Evolutionary conservation across 169 alveolate genomes (phyloP).

Genomic region (Plasmodium cynomolgi): DNA sequence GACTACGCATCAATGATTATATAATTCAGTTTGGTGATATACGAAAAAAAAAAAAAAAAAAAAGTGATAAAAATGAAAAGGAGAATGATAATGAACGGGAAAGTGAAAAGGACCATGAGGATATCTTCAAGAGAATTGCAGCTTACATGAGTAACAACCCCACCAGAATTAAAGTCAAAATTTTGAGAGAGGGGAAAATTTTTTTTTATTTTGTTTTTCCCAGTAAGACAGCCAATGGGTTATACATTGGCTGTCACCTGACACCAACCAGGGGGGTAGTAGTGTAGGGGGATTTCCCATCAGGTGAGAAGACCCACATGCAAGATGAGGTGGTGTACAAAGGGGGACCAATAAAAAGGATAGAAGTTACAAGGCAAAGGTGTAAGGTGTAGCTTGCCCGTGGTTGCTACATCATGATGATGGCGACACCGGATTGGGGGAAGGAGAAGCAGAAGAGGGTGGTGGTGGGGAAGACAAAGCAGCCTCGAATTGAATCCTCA

Average conservation of each 20-base stretch:
- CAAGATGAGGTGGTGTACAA: background rate
- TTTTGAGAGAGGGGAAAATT: constrained; percentile 29
- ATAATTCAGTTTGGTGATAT: constrained; percentile 44
- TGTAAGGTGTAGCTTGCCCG: background rate
- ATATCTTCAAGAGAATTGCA: constrained; percentile 1
- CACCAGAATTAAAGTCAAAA: constrained; percentile 33
- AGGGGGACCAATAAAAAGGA: background rate
- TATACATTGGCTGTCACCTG: constrained; percentile 62
- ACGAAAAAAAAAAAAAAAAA: background rate
- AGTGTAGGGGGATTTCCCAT: background rate
- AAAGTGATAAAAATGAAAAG: background rate
- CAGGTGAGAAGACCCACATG: background rate
- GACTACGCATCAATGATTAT: constrained; percentile 32
- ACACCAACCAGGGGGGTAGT: constrained; percentile 1
- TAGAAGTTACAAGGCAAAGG: background rate
- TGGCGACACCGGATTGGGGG: background rate
- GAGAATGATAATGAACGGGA: background rate
- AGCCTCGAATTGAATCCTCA: background rate
- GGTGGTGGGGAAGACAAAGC: background rate
- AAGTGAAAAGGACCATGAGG: background rate
- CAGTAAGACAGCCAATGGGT: constrained; percentile 25
- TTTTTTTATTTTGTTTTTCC: constrained; percentile 15
- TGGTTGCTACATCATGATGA: background rate
- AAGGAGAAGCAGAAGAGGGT: too few relatives aligned
- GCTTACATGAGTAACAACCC: constrained; percentile 29